Evolutionary conservation across 768 basidiomycete genomes (phyloP).

Genomic region (Cystofilobasidium capitatum): DNA sequence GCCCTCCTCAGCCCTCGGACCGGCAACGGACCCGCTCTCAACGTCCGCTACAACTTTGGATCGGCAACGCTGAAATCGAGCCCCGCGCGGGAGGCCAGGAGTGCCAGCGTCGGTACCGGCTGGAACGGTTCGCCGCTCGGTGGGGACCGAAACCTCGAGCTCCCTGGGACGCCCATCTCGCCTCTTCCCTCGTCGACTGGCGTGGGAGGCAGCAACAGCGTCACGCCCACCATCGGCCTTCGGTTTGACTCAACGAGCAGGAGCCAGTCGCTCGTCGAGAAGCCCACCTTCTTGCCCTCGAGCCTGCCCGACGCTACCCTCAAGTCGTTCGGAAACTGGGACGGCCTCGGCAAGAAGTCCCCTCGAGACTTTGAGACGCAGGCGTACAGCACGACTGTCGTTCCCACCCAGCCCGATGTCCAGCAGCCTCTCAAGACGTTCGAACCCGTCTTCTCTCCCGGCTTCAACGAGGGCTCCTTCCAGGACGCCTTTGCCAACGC

Average conservation of each 20-base stretch:
- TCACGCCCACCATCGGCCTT: conserved; percentile 11
- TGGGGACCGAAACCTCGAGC: background rate
- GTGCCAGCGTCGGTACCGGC: conserved; percentile 12
- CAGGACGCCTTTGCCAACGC: conserved; percentile 4
- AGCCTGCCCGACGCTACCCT: background rate
- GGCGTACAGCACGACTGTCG: background rate
- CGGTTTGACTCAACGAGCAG: background rate
- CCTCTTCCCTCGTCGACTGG: background rate
- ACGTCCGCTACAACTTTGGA: conserved; percentile 23
- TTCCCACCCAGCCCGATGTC: conserved; percentile 8
- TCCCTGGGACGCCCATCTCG: background rate
- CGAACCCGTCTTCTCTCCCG: background rate
- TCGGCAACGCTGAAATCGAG: conserved; percentile 11
- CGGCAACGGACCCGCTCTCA: conserved; percentile 3
- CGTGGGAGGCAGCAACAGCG: background rate
- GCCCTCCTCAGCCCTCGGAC: conserved; percentile 1
- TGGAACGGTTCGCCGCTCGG: conserved; percentile 17
- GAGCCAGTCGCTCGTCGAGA: background rate
- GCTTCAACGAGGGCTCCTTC: background rate
- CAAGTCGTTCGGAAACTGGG: background rate
- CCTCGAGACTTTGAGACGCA: conserved; percentile 16
- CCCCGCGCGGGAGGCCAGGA: conserved; percentile 1
- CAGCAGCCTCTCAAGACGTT: background rate
- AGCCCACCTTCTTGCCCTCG: background rate
- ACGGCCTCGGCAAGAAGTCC: conserved; percentile 6